Percentiles rank a stretch among this genome's conserved stretches.
Conservation (phyloP, 495 filamentous ascomycete genomes). For the Penicillium silybi region DNA sequence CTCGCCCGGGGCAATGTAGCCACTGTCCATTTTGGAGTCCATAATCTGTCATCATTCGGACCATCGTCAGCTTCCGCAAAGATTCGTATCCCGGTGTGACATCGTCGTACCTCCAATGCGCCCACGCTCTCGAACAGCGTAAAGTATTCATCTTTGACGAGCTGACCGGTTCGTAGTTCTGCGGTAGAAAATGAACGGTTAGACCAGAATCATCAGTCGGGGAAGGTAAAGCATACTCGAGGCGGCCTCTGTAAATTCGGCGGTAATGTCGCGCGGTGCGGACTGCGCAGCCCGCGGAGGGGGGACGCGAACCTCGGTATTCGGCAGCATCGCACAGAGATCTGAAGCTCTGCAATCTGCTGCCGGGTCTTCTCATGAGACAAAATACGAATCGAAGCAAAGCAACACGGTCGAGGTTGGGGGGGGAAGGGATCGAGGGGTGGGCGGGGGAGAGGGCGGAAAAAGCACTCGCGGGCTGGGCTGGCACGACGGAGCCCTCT, state of each 20-base stretch:
- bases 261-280: conserved; percentile 70
- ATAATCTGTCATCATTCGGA: conserved; percentile 64
- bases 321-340: conserved; percentile 34
- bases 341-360: conserved; percentile 26
- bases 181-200: background rate
- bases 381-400: background rate
- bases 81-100: conserved; percentile 4
- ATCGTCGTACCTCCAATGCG: conserved; percentile 75
- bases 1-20: conserved; percentile 70
- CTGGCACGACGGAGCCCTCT: conserved; percentile 14
- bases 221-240: conserved; percentile 50
- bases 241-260: conserved; percentile 66
- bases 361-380: conserved; percentile 23
- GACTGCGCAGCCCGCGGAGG: conserved; percentile 39
- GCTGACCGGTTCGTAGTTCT: conserved; percentile 75
- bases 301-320: conserved; percentile 33
- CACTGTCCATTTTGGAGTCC: conserved; percentile 98
- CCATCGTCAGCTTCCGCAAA: conserved; percentile 12
- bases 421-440: conserved; percentile 13
- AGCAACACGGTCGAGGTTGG: conserved; percentile 2
- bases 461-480: conserved; percentile 21
- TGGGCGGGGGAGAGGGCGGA: conserved; percentile 18
- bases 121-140: conserved; percentile 92
- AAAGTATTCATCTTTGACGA: conserved; percentile 92
- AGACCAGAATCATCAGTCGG: background rate